Percentiles rank a stretch among this genome's conserved stretches.
Evolutionary conservation across 2,329 filamentous ascomycete genomes (phyloP).

Genomic region (Epichloe sp.): DNA sequence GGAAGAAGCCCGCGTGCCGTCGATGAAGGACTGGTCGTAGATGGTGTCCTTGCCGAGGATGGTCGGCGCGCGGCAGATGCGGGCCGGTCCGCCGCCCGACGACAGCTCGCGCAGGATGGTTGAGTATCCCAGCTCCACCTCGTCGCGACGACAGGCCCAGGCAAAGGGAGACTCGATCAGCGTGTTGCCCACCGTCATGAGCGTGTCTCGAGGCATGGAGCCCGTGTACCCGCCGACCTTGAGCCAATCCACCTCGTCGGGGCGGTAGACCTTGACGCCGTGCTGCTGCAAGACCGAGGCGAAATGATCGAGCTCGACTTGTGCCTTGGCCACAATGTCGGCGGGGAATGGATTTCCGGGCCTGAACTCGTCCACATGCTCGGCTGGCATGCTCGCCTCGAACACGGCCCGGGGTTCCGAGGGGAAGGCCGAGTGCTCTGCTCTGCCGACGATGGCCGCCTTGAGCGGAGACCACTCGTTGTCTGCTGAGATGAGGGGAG

Average conservation of each 20-base stretch:
- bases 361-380: slow-evolving; percentile 7
- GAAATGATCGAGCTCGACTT: slow-evolving; percentile 13
- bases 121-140: slow-evolving; percentile 12
- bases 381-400: slow-evolving; percentile 9
- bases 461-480: slow-evolving; percentile 16
- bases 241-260: slow-evolving; percentile 11
- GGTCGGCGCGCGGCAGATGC: slow-evolving; percentile 7
- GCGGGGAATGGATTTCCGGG: slow-evolving; percentile 11
- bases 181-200: slow-evolving; percentile 18
- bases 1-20: neutral
- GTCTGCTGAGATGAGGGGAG: slow-evolving; percentile 8
- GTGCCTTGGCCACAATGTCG: slow-evolving; percentile 11
- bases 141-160: slow-evolving; percentile 15
- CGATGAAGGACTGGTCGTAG: slow-evolving; percentile 7
- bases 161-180: slow-evolving; percentile 19
- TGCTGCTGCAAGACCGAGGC: slow-evolving; percentile 11
- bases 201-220: slow-evolving; percentile 20
- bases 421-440: slow-evolving; percentile 13
- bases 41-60: slow-evolving; percentile 11
- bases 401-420: slow-evolving; percentile 13
- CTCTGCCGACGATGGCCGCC: slow-evolving; percentile 16
- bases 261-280: slow-evolving; percentile 14
- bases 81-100: neutral
- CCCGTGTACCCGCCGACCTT: slow-evolving; percentile 18
- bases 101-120: slow-evolving; percentile 4